Conservation (phyloP, 768 basidiomycete genomes). For the Pisolithus orientalis region DNA sequence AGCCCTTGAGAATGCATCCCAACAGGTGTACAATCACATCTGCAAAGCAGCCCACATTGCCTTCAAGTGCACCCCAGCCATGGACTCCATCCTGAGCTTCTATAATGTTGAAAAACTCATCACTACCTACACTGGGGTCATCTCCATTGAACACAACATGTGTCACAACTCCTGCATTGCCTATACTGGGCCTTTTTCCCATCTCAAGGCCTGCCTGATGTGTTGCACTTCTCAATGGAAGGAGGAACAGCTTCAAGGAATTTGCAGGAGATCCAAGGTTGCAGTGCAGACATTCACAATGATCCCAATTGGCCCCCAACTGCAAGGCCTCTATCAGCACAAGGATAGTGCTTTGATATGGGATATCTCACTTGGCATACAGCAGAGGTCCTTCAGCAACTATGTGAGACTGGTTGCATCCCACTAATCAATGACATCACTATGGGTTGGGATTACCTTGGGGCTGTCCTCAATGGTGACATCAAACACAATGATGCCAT, state of each 20-base stretch:
- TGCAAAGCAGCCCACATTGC: not conserved
- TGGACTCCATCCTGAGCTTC: constrained; percentile 8
- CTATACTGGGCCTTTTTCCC: constrained; percentile 16
- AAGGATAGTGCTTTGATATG: not conserved
- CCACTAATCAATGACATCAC: constrained; percentile 4
- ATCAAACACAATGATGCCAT: constrained; percentile 19
- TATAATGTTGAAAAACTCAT: constrained; percentile 2
- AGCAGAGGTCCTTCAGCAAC: constrained; percentile 1
- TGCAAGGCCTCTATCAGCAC: constrained; percentile 29
- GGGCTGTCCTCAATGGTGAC: not conserved
- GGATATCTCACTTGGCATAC: constrained; percentile 1
- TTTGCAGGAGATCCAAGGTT: constrained; percentile 2
- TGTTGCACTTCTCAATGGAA: constrained; percentile 23
- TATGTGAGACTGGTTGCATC: not conserved
- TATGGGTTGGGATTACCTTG: not conserved
- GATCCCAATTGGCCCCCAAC: constrained; percentile 15
- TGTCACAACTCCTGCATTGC: constrained; percentile 15
- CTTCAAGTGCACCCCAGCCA: constrained; percentile 3
- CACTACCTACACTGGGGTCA: constrained; percentile 3
- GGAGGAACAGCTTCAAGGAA: not conserved
- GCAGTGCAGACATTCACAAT: constrained; percentile 6
- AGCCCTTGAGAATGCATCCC: constrained; percentile 3
- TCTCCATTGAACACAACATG: not conserved
- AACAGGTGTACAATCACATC: constrained; percentile 2
- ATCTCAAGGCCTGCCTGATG: constrained; percentile 8